These are phyloP conservation scores for Colletotrichum abscissum DNA, from an alignment of 2,329 filamentous ascomycete species.

Conservation along the genomic window DNA sequence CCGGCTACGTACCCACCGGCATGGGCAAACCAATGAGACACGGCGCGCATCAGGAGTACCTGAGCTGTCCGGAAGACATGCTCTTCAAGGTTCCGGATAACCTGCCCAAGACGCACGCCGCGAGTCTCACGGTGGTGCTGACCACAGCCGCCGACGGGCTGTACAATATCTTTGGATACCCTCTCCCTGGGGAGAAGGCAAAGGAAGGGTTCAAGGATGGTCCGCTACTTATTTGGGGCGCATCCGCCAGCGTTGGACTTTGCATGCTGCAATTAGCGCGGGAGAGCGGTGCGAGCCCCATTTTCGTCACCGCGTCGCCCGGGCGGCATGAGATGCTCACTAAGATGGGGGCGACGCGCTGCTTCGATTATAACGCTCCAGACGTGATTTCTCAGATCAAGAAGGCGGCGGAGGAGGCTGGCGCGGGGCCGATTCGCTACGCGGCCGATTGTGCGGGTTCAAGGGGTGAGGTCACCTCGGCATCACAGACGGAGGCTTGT, in stretches of 20 bases:
- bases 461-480: background rate
- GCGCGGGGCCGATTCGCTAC: conserved; percentile 13
- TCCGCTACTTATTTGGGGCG: conserved; percentile 51
- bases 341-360: conserved; percentile 45
- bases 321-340: conserved; percentile 46
- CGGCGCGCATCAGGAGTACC: conserved; percentile 24
- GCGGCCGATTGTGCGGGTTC: conserved; percentile 27
- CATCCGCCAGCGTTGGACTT: conserved; percentile 46
- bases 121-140: conserved; percentile 28
- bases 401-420: conserved; percentile 7
- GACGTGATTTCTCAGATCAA: conserved; percentile 8
- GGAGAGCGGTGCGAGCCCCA: conserved; percentile 43
- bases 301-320: conserved; percentile 47
- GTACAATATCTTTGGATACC: conserved; percentile 37
- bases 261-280: conserved; percentile 48
- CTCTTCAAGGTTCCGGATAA: conserved; percentile 20
- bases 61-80: conserved; percentile 14
- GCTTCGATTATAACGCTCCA: conserved; percentile 47
- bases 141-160: conserved; percentile 39
- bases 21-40: conserved; percentile 11
- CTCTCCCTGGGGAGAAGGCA: conserved; percentile 17
- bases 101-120: conserved; percentile 32
- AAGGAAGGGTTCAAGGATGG: conserved; percentile 23
- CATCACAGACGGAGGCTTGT: background rate
- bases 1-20: conserved; percentile 11